Base-by-base conservation (phyloP, 345 rosid species). In the Arabidopsis arenosa region DNA sequence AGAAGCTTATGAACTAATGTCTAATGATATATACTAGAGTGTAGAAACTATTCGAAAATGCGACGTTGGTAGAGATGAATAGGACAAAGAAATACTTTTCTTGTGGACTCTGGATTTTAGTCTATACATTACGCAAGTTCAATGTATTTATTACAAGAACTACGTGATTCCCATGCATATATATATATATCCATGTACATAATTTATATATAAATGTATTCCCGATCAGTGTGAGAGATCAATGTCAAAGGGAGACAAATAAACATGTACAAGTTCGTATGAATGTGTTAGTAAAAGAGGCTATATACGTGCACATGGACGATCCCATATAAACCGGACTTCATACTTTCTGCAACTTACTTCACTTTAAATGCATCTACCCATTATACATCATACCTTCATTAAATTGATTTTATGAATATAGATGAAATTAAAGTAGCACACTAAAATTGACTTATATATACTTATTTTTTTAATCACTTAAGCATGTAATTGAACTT, bases 131-230 rank as follows among this genome's bases (percentile, higher is more conserved):
- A 11, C 2, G 35, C 21, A 39, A 5, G 47, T 66, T 66, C 58
- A 45, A 44, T 66, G 66, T 47, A 47, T 36, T 17, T 26, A 48
- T 48, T 39, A 15, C n/a, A 75, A 67, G 45, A 63, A 67, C 61
- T 49, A 75, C 68, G 73, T 59, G 68, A 30, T 67, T 30, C 53
- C 79, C 67, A 58, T 75, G 68, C 73, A 64, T 35, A 28, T 4
- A 28, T 3, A 28, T 39, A 37, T 41, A 44, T 26, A 49, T 58
- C 52, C 10, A 47, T n/a, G 23, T 35, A 15, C 49, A 14, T 44
- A n/a, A 44, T 44, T 44, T 5, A 14, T 14, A 62, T 39, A 40
- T 32, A 26, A 11, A 3, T 35, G 9, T 49, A 12, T 63, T 30
- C 11, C 9, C 56, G n/a, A n/a, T 60, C 5, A 49, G 44, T 17